Base-by-base conservation (phyloP, 2,329 filamentous ascomycete genomes). In the Mariannaea sp. region DNA sequence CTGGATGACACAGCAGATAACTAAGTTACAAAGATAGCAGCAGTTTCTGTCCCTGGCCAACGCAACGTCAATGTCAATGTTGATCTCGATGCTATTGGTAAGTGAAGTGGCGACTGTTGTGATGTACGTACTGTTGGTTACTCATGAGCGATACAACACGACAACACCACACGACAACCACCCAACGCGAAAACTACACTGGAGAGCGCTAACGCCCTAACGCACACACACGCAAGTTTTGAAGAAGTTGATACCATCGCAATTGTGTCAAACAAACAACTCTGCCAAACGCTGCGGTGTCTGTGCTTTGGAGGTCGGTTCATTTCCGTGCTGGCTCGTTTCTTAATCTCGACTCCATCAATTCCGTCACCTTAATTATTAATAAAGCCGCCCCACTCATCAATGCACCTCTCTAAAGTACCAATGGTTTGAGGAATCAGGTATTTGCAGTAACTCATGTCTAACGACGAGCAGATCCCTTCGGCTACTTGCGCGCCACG, bases 1-100 rank as follows among this genome's bases (percentile, higher is more conserved):
- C 44, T 43, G 36, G 36, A 48, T 38, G 41, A 32, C 54, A 46
- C 42, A 42, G 59, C 58, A 59, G 54, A 51, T 35, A 53, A 58
- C n/a, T n/a, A n/a, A n/a, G n/a, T n/a, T n/a, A n/a, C n/a, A 48
- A 43, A 45, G 49, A 35, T 43, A 14, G 4, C 20, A 19, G 33
- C 16, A 9, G 5, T 16, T 19, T 3, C n/a, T 3, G 14, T 6
- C 29, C 29, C 29, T 41, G 39, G 10, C 5, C 22, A 14, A 6
- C 5, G 9, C n/a, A 9, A 8, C 22, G 26, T 44, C 35, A 5
- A 24, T 24, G 22, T 24, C 8, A 5, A 38, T 16, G 35, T 19
- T 22, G 16, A 17, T 38, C 17, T 38, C 12, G 35, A 35, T 14
- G 35, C 22, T 20, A 3, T 20, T 20, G 14, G 20, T 12, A 13